Conservation (phyloP, 2,329 filamentous ascomycete genomes). For the Microcyclospora pomicola region DNA sequence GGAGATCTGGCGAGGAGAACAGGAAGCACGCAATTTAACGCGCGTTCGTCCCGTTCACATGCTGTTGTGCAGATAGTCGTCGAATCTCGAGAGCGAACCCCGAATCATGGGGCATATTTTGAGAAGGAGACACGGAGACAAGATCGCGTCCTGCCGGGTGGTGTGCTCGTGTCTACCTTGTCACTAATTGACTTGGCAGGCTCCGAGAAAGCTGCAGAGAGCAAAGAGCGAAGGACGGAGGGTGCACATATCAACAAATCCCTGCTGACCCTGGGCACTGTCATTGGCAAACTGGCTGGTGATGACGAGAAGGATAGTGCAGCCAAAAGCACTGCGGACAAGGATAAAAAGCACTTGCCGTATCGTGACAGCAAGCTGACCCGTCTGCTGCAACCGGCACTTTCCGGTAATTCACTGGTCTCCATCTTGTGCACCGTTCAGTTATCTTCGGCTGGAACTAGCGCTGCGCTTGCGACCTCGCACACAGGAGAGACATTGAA, state of each 20-base stretch:
- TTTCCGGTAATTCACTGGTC: conserved; percentile 86
- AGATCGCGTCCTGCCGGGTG: conserved; percentile 54
- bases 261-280: conserved; percentile 82
- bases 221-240: conserved; percentile 84
- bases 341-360: conserved; percentile 76
- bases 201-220: conserved; percentile 89
- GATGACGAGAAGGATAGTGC: conserved; percentile 54
- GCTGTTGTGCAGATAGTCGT: conserved; percentile 98
- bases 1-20: conserved; percentile 84
- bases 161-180: conserved; percentile 86
- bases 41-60: conserved; percentile 91
- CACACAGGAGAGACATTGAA: conserved; percentile 85
- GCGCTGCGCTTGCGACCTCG: conserved; percentile 53
- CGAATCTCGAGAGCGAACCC: conserved; percentile 76
- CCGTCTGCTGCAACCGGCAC: conserved; percentile 73
- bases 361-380: conserved; percentile 98
- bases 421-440: conserved; percentile 97
- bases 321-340: conserved; percentile 37
- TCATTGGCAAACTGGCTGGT: conserved; percentile 84
- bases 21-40: conserved; percentile 92
- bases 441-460: conserved; percentile 58
- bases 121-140: conserved; percentile 52
- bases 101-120: conserved; percentile 18
- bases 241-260: conserved; percentile 99
- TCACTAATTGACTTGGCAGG: conserved; percentile 94